Conservation (phyloP, 306 rosid species). For the Ammopiptanthus mongolicus region DNA sequence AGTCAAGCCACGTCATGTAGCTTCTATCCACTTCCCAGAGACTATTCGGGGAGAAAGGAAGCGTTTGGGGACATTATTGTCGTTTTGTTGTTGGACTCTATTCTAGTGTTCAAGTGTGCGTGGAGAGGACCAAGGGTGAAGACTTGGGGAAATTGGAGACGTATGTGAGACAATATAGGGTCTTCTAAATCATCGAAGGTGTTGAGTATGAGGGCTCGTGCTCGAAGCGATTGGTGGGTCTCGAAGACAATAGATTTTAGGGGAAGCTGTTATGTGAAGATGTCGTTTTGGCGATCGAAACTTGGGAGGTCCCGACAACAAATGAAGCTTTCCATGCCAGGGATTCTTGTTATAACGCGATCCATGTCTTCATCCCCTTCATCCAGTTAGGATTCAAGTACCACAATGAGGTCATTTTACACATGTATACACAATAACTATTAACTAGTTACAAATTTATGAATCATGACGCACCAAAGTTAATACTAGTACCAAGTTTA, state of each 20-base stretch:
- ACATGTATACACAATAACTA: too few relatives aligned
- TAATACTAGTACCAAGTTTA: too few relatives aligned
- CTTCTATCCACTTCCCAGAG: conserved; percentile 25
- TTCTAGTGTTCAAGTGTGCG: conserved; percentile 11
- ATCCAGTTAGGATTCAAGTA: not conserved
- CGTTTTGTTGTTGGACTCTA: not conserved
- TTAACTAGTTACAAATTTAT: not conserved
- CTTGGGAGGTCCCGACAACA: conserved; percentile 54
- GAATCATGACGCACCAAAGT: too few relatives aligned
- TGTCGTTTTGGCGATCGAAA: not conserved
- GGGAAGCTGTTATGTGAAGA: not conserved
- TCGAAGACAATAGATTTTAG: not conserved
- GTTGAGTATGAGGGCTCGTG: conserved; percentile 43
- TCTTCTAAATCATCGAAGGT: conserved; percentile 61
- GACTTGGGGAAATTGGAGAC: conserved; percentile 18
- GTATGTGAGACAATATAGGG: conserved; percentile 26
- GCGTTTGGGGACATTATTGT: not conserved
- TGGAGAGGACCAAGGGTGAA: conserved; percentile 55
- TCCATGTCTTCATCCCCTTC: conserved; percentile 54
- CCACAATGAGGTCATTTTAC: not conserved
- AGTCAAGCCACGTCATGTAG: conserved; percentile 51
- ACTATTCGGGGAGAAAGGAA: not conserved
- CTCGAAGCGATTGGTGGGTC: conserved; percentile 15
- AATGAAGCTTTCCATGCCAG: conserved; percentile 50
- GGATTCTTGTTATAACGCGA: conserved; percentile 18